Percentiles rank a stretch among this genome's conserved stretches.
phyloP scores from a whole-genome alignment of 129 eudicot genomes.

The Centrapalus pauciflorus region DNA sequence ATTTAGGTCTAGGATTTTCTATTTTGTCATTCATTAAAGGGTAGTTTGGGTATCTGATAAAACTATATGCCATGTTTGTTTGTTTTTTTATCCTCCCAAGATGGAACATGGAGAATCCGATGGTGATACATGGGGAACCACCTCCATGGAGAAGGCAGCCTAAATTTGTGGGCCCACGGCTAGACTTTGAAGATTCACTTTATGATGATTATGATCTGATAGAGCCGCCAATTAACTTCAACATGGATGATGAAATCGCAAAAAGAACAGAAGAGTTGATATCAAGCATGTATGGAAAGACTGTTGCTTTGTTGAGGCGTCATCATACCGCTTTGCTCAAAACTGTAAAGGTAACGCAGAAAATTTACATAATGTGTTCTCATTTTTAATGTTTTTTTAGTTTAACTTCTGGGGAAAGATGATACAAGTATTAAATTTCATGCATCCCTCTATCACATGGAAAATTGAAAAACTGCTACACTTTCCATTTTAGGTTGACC shows the following conservation, averaged over 20 bases:
- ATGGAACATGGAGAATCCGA: conserved; percentile 90
- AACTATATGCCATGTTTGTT: not conserved
- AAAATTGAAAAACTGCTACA: too few species aligned
- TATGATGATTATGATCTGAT: conserved; percentile 47
- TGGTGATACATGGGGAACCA: conserved; percentile 87
- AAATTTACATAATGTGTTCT: not conserved
- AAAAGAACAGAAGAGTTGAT: conserved; percentile 72
- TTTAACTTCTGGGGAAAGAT: not conserved
- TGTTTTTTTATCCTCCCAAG: conserved; percentile 27
- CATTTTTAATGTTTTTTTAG: not conserved
- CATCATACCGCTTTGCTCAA: conserved; percentile 95
- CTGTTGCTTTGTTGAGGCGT: conserved; percentile 51
- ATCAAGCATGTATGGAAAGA: conserved; percentile 60
- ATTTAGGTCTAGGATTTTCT: not conserved
- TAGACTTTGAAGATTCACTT: conserved; percentile 85
- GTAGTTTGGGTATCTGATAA: conserved; percentile 5
- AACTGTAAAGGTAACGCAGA: conserved; percentile 61
- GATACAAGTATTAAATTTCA: too few species aligned
- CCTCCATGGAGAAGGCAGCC: conserved; percentile 69
- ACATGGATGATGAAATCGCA: conserved; percentile 78
- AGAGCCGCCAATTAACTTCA: conserved; percentile 62
- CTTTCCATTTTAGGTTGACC: not conserved
- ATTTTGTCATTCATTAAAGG: not conserved
- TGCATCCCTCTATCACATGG: too few species aligned
- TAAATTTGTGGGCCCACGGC: conserved; percentile 76